Conservation (phyloP, 345 rosid species). For the Lenwebbia sp. region DNA sequence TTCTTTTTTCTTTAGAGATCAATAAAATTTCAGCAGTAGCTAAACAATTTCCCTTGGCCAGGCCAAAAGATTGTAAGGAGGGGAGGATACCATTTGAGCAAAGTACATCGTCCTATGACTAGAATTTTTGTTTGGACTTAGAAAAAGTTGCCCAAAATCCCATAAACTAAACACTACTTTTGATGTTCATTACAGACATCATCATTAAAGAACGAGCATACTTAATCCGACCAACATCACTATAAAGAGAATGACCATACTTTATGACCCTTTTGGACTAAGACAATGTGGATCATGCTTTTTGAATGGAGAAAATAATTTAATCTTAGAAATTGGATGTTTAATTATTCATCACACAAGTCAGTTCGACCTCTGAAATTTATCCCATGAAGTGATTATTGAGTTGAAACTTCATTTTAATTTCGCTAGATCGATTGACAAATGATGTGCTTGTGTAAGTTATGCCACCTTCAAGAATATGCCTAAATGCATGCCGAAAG, state of each 20-base stretch:
- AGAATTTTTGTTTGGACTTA: not conserved
- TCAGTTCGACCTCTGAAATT: not conserved
- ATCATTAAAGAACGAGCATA: not conserved
- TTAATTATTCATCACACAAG: not conserved
- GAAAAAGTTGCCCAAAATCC: not conserved
- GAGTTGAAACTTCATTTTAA: not conserved
- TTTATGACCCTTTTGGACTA: not conserved
- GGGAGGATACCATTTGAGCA: not conserved
- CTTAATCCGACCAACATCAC: not conserved
- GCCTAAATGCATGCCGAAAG: not conserved
- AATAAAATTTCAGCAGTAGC: not conserved
- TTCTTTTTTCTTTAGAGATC: not conserved
- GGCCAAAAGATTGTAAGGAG: not conserved
- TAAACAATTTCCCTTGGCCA: rapidly evolving
- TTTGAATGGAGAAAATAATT: not conserved
- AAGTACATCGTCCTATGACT: not conserved
- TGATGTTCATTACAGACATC: not conserved
- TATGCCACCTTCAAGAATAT: not conserved
- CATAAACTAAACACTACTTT: not conserved
- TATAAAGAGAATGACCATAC: not conserved
- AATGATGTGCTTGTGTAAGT: not conserved
- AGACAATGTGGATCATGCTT: not conserved
- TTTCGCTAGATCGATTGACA: rapidly evolving
- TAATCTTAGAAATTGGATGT: not conserved
- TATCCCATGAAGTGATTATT: not conserved